phyloP scores from a whole-genome alignment of 768 basidiomycete genomes.

The Suillus placidus region DNA sequence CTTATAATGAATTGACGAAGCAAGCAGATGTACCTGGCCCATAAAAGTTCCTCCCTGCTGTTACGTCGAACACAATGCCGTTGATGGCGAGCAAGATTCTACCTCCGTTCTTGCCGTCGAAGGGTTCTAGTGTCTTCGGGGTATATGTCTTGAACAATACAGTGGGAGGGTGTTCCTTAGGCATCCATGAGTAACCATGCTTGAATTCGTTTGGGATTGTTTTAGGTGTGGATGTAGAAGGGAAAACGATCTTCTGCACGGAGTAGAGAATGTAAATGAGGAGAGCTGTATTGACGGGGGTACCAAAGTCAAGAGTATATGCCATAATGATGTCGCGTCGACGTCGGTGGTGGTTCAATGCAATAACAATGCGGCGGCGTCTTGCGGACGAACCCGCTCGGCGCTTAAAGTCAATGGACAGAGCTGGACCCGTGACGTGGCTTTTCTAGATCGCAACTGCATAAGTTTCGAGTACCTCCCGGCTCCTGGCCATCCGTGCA shows the following conservation, averaged over 20 bases:
- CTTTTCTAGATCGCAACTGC: not conserved
- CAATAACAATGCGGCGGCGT: not conserved
- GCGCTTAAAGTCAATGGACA: not conserved
- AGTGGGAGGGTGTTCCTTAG: conserved; percentile 76
- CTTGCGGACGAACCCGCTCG: not conserved
- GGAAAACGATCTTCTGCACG: conserved; percentile 73
- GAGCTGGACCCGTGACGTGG: not conserved
- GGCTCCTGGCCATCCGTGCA: not conserved
- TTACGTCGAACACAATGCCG: conserved; percentile 91
- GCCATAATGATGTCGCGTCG: conserved; percentile 22
- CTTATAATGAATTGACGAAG: conserved; percentile 3
- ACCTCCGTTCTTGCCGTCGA: conserved; percentile 62
- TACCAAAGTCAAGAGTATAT: conserved; percentile 56
- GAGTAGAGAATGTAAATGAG: conserved; percentile 80
- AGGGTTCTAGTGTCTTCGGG: conserved; percentile 70
- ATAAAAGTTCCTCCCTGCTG: conserved; percentile 87
- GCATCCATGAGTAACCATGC: conserved; percentile 90
- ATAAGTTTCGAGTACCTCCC: not conserved
- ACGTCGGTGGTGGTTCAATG: not conserved
- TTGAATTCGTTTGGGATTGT: conserved; percentile 71
- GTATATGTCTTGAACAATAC: conserved; percentile 80
- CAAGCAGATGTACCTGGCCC: conserved; percentile 73
- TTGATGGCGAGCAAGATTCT: conserved; percentile 87
- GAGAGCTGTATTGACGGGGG: conserved; percentile 78
- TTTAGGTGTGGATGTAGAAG: conserved; percentile 54